A percentile compares a stretch with the other conserved stretches of the same genome.
Conservation (phyloP, 495 filamentous ascomycete species). For the Paragyromitra xinjiangensis region DNA sequence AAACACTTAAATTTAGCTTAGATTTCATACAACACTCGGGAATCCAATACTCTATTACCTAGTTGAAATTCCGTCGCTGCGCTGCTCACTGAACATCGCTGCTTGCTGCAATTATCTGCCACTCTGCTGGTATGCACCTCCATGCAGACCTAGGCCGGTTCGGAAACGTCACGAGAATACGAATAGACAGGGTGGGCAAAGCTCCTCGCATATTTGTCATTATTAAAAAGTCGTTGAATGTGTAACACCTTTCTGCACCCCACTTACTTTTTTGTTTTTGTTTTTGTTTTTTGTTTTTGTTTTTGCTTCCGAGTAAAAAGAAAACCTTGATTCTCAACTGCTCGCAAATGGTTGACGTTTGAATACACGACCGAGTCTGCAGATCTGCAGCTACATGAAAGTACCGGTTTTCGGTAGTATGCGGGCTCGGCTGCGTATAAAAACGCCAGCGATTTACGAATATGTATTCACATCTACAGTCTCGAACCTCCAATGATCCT, state of each 20-base stretch:
- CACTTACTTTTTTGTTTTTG: not conserved
- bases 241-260: not conserved
- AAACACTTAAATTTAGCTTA: too few relatives aligned
- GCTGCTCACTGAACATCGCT: not conserved
- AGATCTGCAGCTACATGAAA: too few relatives aligned
- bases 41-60: too few relatives aligned
- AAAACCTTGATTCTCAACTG: not conserved
- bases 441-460: not conserved
- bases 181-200: not conserved
- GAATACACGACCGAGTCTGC: too few relatives aligned
- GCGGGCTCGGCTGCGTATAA: not conserved
- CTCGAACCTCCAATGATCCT: too few relatives aligned
- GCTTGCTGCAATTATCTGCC: not conserved
- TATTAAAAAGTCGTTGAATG: not conserved
- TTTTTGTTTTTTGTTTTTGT: not conserved
- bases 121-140: not conserved
- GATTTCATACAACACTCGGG: too few relatives aligned
- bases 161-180: not conserved
- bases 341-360: not conserved
- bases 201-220: not conserved
- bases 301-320: not conserved
- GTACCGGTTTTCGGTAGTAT: not conserved
- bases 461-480: not conserved
- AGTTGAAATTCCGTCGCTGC: too few relatives aligned
- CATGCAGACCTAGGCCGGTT: not conserved